Conservation (phyloP, 139 green algal species). For the Chlamydomonas incerta region DNA sequence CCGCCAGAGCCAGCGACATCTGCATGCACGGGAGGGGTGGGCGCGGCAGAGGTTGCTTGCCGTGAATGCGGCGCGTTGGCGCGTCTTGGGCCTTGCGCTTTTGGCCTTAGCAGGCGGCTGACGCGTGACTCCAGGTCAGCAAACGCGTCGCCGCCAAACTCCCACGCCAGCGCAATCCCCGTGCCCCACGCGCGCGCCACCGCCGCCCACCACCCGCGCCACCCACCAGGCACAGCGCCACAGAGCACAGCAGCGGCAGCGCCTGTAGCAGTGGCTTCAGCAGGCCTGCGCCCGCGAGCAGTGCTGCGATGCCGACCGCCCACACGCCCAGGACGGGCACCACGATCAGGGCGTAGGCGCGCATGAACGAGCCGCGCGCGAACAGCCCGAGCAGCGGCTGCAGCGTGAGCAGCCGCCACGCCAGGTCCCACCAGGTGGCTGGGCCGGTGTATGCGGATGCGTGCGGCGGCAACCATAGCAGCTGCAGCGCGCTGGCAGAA, state of each 20-base stretch:
- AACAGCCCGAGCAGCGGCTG: not conserved
- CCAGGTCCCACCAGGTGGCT: not conserved
- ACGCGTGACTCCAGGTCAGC: too few species aligned
- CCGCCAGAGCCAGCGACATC: not conserved
- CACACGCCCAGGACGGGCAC: not conserved
- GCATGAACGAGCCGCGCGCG: not conserved
- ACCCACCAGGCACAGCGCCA: not conserved
- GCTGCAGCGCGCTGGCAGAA: not conserved
- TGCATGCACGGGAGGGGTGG: too few species aligned
- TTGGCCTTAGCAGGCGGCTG: too few species aligned
- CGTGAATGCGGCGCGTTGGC: too few species aligned
- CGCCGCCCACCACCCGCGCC: too few species aligned
- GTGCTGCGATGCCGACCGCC: not conserved
- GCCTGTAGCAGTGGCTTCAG: not conserved
- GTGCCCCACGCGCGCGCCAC: too few species aligned
- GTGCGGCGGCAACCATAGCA: not conserved
- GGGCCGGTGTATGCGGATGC: not conserved
- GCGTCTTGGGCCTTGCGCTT: too few species aligned
- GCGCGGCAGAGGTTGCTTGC: too few species aligned
- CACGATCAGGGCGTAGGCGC: slow-evolving; percentile 6
- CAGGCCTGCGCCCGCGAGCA: not conserved
- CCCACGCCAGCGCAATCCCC: too few species aligned
- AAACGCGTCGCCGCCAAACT: too few species aligned
- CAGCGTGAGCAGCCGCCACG: slow-evolving; percentile 6
- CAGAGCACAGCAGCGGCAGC: not conserved